These are phyloP conservation scores for Lentinula sp. DNA, from an alignment of 768 basidiomycete genomes.

Conservation along the genomic window DNA sequence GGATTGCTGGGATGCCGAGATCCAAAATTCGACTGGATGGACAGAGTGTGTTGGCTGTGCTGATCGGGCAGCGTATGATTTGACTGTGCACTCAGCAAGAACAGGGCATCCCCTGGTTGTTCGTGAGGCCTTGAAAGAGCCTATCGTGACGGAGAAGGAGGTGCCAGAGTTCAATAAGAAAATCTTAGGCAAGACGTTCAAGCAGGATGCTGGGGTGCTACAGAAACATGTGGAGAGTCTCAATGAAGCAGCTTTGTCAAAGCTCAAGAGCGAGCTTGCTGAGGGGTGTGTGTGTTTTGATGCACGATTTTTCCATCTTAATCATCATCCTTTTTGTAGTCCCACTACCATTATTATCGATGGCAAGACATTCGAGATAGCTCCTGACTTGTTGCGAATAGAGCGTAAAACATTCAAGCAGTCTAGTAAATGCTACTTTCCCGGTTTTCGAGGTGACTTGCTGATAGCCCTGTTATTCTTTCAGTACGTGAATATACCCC, in stretches of 20 bases:
- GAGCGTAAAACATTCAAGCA: constrained; percentile 75
- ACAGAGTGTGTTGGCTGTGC: constrained; percentile 99
- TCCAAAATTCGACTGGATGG: constrained; percentile 87
- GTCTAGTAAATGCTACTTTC: constrained; percentile 60
- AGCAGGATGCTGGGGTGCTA: constrained; percentile 67
- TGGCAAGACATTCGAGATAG: constrained; percentile 63
- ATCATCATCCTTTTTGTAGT: neutral
- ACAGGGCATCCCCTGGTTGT: constrained; percentile 87
- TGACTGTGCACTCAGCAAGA: constrained; percentile 80
- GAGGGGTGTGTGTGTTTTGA: constrained; percentile 51
- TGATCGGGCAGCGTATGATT: constrained; percentile 94
- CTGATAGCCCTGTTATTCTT: constrained; percentile 9
- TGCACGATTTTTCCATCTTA: constrained; percentile 7
- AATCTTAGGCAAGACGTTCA: constrained; percentile 82
- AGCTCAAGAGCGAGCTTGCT: constrained; percentile 64
- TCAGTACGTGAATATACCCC: constrained; percentile 92
- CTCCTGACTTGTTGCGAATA: constrained; percentile 70
- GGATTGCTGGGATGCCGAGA: constrained; percentile 99
- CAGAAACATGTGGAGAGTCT: constrained; percentile 61
- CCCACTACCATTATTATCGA: neutral
- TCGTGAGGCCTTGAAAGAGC: constrained; percentile 79
- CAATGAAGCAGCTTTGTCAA: constrained; percentile 57
- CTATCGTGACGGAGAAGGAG: constrained; percentile 74
- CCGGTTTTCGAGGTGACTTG: constrained; percentile 37
- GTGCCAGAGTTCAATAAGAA: constrained; percentile 85